Percentiles rank a stretch among this genome's conserved stretches.
These are phyloP conservation scores for Fusarium veterinarium DNA, from an alignment of 2,329 filamentous ascomycete species.

Conservation along the genomic window DNA sequence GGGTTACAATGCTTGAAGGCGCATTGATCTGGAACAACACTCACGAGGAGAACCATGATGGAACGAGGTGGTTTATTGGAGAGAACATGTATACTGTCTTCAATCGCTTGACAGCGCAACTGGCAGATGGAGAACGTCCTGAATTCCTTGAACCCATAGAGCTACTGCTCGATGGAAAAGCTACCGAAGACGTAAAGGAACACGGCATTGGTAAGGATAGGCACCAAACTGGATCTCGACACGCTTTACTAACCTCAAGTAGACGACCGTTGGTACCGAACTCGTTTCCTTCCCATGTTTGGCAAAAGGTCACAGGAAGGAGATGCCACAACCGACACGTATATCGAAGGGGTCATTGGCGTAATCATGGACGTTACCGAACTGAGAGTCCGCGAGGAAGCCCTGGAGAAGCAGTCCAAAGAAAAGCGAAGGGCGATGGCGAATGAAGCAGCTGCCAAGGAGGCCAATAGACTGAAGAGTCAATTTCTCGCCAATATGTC, in stretches of 20 bases:
- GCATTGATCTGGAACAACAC: conserved; percentile 67
- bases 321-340: conserved; percentile 57
- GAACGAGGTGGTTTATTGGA: conserved; percentile 65
- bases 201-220: conserved; percentile 62
- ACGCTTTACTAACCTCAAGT: conserved; percentile 18
- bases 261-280: conserved; percentile 76
- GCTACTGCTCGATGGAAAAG: conserved; percentile 71
- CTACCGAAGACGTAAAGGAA: conserved; percentile 71
- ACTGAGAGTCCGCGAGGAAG: conserved; percentile 60
- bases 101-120: conserved; percentile 57
- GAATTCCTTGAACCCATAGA: conserved; percentile 70
- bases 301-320: conserved; percentile 66
- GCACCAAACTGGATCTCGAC: neutral
- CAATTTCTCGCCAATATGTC: conserved; percentile 86
- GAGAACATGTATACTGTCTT: conserved; percentile 75
- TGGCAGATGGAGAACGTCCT: conserved; percentile 57
- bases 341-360: conserved; percentile 78
- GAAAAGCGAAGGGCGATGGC: conserved; percentile 78
- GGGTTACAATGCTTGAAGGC: conserved; percentile 77
- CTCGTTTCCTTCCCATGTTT: conserved; percentile 74
- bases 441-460: conserved; percentile 82
- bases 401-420: conserved; percentile 71
- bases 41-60: conserved; percentile 53
- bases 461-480: conserved; percentile 82
- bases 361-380: conserved; percentile 86